Base-by-base conservation (phyloP, 2,329 filamentous ascomycete genomes). In the Lachnellula subtilissima region DNA sequence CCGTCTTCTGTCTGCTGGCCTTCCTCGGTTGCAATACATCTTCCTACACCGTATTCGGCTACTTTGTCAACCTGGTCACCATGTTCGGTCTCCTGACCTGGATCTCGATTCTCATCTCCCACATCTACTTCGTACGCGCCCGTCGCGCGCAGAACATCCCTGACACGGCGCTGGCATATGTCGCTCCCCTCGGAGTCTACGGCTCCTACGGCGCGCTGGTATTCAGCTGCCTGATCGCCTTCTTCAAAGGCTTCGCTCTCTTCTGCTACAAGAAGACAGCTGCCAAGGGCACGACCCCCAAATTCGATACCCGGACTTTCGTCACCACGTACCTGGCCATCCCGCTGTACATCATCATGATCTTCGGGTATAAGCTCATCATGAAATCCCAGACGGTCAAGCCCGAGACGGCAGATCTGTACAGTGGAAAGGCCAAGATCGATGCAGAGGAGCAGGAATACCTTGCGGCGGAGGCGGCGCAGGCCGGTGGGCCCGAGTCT, bases 231-330 rank as follows among this genome's bases (percentile, higher is more conserved):
- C 69, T 94, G 36, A 88, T 94, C 59, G 82, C 87, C 1, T 69
- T 95, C 51, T 93, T 89, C 67, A 95, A 94, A 80, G 92, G 91
- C 77, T 94, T 84, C 72, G 78, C 82, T 54, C 56, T 66, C 50
- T 89, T 89, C 62, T 82, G 88, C 71, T 88, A 88, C 76, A 85
- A 87, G 76, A 85, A 43, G 4, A 54, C 53, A 17, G 55, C 57
- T 9, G 37, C 49, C 5, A 57, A 59, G 19, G 58, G 60, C 3
- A 69, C 70, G 5, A 80, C 77, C 46, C 78, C 78, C 19, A 70
- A 72, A 48, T 86, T 85, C 61, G 80, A 86, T 67, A 82, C 83
- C 72, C 81, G 82, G 73, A 84, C 79, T 62, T 87, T 87, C 69
- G 76, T 87, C 62, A 85, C 81, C 0, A 81, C 82, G 14, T 86